Conservation (phyloP, 306 rosid species). For the Acacia crassicarpa region DNA sequence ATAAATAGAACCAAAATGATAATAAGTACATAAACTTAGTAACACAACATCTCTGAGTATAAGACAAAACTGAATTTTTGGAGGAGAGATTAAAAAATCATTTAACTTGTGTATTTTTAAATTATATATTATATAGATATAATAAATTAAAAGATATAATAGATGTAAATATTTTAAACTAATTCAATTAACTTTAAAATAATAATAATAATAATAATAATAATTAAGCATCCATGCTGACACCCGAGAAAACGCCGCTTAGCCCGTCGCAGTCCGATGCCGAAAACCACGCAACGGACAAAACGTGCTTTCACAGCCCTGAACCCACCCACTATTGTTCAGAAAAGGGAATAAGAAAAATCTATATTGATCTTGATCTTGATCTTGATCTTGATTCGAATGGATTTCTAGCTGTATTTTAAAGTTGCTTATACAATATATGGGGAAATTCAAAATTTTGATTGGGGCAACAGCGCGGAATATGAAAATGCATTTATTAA, state of each 20-base stretch:
- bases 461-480: not conserved
- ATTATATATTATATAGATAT: no score
- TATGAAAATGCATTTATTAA: constrained; percentile 51
- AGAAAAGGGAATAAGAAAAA: not conserved
- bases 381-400: not conserved
- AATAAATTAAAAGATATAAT: no score
- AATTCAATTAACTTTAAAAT: no score
- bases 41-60: no score
- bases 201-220: no score
- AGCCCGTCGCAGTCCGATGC: not conserved
- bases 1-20: no score
- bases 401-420: not conserved
- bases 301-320: not conserved
- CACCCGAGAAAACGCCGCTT: not conserved
- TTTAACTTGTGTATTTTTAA: no score
- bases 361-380: no score
- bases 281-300: not conserved
- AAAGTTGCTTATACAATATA: not conserved
- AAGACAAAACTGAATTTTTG: no score
- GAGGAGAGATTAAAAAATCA: no score
- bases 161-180: no score
- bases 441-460: constrained; percentile 16
- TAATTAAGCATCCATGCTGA: not conserved
- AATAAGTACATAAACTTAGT: no score
- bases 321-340: not conserved